Evolutionary conservation across 1,139 yeast genomes (phyloP), one percentile per base, ranked within the genome.

Genomic region (Geotrichum candidum): DNA sequence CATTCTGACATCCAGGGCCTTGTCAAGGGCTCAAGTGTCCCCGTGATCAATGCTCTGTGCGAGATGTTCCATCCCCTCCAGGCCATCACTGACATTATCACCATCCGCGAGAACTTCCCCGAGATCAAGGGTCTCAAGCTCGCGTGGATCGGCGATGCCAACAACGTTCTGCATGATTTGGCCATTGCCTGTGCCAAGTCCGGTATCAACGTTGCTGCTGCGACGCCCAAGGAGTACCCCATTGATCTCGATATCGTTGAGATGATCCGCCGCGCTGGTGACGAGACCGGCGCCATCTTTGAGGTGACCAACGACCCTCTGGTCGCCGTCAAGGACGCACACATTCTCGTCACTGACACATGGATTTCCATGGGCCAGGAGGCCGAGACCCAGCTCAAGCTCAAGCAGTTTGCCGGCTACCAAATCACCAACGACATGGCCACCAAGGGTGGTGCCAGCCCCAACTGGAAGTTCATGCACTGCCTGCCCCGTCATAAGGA

Each of bases 321-420:
- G 22, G 78, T 72, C 22, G 97, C 98, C 0, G 84, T 90, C 62
- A 79, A 80, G 60, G 79, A 81, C 65, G 91, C 99, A 2, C 84
- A 92, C 71, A 80, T 94, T 51, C 75, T 94, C 27, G 99, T 94
- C 57, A 94, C 99, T n/a, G 99, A 94, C 70, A 94, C 99, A 3
- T 94, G 96, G 86, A 85, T 94, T 48, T 92, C 98, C 0, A 94
- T 94, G 99, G 99, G 99, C 64, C 94, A 94, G 78, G 99, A 94
- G 74, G 77, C 82, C 7, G 94, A 92, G 74, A 88, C 85, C 68
- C 79, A 74, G 55, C 78, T 80, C 63, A 89, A 92, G 66, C 78
- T 94, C 69, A 80, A 85, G 72, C 94, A 90, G 76, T 94, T 94
- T 73, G 81, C 79, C 7, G 96, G 96, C 1, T 94, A 86, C 79